These are phyloP conservation scores for Mycena vitilis DNA, from an alignment of 768 basidiomycete genomes.

Conservation along the genomic window DNA sequence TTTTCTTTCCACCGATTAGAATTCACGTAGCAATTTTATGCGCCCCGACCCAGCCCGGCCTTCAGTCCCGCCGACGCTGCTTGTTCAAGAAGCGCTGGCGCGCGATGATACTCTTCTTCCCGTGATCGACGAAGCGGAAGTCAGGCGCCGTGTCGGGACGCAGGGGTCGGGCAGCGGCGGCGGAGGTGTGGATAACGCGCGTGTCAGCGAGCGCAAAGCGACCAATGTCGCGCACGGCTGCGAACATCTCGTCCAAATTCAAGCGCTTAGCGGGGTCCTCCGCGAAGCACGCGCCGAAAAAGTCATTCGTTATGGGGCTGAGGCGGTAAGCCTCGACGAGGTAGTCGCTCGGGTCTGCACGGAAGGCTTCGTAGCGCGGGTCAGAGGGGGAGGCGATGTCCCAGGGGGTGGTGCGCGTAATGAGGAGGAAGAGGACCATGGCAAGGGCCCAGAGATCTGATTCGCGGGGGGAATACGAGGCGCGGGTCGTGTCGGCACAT, in stretches of 20 bases:
- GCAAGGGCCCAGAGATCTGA: slow-evolving; percentile 9
- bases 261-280: slow-evolving; percentile 9
- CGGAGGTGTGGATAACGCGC: background rate
- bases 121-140: slow-evolving; percentile 5
- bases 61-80: background rate
- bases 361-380: slow-evolving; percentile 11
- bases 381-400: background rate
- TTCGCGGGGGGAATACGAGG: slow-evolving; percentile 10
- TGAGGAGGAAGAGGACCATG: background rate
- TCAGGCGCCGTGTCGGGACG: background rate
- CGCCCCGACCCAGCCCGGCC: too few species aligned
- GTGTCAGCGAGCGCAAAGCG: background rate
- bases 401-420: slow-evolving; percentile 10
- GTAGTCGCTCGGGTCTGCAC: slow-evolving; percentile 2
- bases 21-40: too few species aligned
- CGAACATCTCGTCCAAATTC: background rate
- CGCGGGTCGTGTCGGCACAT: background rate
- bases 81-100: slow-evolving; percentile 4
- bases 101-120: background rate
- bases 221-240: background rate
- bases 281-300: slow-evolving; percentile 20
- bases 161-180: background rate
- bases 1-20: too few species aligned
- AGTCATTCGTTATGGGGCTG: slow-evolving; percentile 7
- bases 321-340: background rate